Evolutionary conservation across 495 filamentous ascomycete genomes (phyloP), one percentile per base, ranked within the genome.

Genomic region (Aspergillus hancockii): DNA sequence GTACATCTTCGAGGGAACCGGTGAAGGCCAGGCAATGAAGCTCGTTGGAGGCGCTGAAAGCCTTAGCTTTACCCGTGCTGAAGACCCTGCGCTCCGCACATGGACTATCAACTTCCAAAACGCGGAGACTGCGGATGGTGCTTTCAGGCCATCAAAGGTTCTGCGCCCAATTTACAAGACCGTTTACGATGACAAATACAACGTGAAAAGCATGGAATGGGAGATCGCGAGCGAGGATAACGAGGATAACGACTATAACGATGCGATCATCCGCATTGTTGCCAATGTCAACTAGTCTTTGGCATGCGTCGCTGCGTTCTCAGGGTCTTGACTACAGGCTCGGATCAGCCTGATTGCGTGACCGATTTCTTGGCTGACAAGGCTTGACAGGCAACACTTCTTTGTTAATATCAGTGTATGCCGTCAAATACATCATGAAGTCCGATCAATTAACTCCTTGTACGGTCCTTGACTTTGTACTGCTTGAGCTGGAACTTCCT

Each of bases 161-260:
- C 51, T 53, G 18, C 19, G 23, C 14, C 51, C 51, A 13, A 25
- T 40, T 14, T 38, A 21, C 22, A 12, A 53, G 10, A 41, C 51
- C 2, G 32, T 53, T 10, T 25, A 53, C 32, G 34, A 53, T 25
- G 34, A 21, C 13, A 12, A 40, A 0, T 40, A 41, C 51, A 53
- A 53, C 2, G 51, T 53, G 13, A 34, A n/a, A 13, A 25, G 10
- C 31, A 53, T 53, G 51, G 19, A 22, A 14, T 53, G 51, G 51
- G 51, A 53, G 21, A 53, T 53, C 7, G n/a, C 34, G 4, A 53
- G 51, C 16, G 51, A 53, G 16, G 51, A 53, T 19, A 53, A 53
- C 19, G 34, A 40, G 4, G 51, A 53, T 9, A 22, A 38, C 13
- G 51, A 53, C 51, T 53, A 53, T 19, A 53, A 53, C 34, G 51